A percentile compares a stretch with the other conserved stretches of the same genome.
Conservation (phyloP, 1,284 basidiomycete genomes). For the Porodaedalea pini region DNA sequence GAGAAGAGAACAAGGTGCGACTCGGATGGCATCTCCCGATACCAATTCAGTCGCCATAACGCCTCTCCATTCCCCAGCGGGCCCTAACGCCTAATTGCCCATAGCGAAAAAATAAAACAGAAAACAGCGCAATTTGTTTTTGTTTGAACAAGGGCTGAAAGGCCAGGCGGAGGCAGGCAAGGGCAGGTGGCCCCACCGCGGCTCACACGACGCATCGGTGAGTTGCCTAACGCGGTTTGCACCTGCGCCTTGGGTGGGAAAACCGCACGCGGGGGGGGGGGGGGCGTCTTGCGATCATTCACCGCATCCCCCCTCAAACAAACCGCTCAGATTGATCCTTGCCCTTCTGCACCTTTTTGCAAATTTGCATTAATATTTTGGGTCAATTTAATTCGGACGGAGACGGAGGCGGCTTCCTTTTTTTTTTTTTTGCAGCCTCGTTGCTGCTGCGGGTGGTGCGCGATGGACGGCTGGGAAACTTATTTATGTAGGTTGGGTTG, state of each 20-base stretch:
- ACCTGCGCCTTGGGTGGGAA: conserved; percentile 5
- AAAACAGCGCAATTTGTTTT: neutral
- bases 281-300: neutral
- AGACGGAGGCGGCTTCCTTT: too few relatives aligned
- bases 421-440: neutral
- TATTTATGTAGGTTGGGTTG: too few relatives aligned
- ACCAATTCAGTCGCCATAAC: neutral
- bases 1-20: neutral
- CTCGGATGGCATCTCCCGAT: neutral
- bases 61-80: neutral
- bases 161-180: neutral
- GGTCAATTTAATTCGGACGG: neutral
- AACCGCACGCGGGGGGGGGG: neutral
- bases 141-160: neutral
- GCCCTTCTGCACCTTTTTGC: neutral
- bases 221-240: conserved; percentile 1
- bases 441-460: neutral
- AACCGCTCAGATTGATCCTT: neutral
- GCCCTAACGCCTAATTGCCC: neutral
- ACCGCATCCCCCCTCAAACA: neutral
- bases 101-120: neutral
- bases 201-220: conserved; percentile 12
- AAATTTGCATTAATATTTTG: neutral
- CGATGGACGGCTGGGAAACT: too few relatives aligned
- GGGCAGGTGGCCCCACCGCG: neutral